These are phyloP conservation scores for Cordyceps fumosorosea DNA, from an alignment of 2,329 filamentous ascomycete species.

Conservation along the genomic window DNA sequence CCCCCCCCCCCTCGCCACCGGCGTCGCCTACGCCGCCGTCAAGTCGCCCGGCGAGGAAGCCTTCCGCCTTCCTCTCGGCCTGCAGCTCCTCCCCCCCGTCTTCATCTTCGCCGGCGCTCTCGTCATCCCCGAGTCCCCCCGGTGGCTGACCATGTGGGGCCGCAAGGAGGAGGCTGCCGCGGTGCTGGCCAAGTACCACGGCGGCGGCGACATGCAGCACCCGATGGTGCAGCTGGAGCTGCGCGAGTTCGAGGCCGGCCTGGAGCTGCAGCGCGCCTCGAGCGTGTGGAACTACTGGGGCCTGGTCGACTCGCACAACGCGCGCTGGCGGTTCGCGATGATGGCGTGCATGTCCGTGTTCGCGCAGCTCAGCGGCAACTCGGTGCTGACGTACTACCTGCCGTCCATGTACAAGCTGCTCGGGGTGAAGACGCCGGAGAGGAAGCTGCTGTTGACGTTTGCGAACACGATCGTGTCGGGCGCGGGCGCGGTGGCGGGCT, in stretches of 20 bases:
- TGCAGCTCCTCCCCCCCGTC: conserved; percentile 32
- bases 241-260: conserved; percentile 32
- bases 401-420: conserved; percentile 44
- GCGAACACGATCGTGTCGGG: conserved; percentile 39
- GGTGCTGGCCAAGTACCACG: conserved; percentile 30
- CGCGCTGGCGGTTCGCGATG: conserved; percentile 44
- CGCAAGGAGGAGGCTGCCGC: conserved; percentile 28
- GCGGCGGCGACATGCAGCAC: conserved; percentile 24
- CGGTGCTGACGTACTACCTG: conserved; percentile 47
- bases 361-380: conserved; percentile 47
- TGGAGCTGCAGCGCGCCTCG: conserved; percentile 34
- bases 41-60: conserved; percentile 28
- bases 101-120: conserved; percentile 27
- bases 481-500: conserved; percentile 31
- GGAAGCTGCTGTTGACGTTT: conserved; percentile 41
- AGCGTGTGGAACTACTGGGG: conserved; percentile 49
- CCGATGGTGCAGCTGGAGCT: conserved; percentile 35
- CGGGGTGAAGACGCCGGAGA: conserved; percentile 45
- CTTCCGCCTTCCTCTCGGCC: conserved; percentile 31
- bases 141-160: conserved; percentile 34
- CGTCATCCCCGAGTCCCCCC: conserved; percentile 36
- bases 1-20: conserved; percentile 35
- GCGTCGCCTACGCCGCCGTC: conserved; percentile 45
- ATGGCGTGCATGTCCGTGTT: conserved; percentile 47
- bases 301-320: conserved; percentile 41